phyloP scores from a whole-genome alignment of 106 monocot genomes.

The Vanilla planifolia region DNA sequence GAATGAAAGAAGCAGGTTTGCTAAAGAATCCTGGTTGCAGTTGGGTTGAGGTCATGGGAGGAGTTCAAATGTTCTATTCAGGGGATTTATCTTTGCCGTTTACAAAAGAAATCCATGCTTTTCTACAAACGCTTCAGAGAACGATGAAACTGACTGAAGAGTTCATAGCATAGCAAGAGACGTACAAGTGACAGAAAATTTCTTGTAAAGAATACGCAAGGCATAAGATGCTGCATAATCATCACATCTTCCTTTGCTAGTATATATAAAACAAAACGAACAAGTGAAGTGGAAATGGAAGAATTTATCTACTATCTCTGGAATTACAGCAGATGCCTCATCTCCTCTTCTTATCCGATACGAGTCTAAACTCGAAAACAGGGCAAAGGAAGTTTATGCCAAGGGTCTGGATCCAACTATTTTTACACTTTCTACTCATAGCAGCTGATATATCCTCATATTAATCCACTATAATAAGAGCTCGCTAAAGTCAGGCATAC shows the following conservation, averaged over 20 bases:
- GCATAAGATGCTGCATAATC: background rate
- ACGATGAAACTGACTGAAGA: constrained; percentile 24
- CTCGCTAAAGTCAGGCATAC: background rate
- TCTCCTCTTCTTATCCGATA: background rate
- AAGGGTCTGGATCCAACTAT: background rate
- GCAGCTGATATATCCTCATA: background rate
- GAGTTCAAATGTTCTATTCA: constrained; percentile 38
- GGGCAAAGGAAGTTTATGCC: background rate
- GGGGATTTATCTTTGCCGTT: constrained; percentile 26
- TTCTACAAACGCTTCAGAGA: constrained; percentile 18
- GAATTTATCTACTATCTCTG: too few species aligned
- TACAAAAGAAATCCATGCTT: constrained; percentile 13
- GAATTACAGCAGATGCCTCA: too few species aligned
- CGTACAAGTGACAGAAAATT: background rate
- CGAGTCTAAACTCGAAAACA: background rate
- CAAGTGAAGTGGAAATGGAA: too few species aligned
- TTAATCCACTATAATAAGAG: background rate
- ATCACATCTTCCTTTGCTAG: background rate
- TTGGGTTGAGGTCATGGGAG: constrained; percentile 39
- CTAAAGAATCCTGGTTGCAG: constrained; percentile 54
- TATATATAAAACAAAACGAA: too few species aligned
- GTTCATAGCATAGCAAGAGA: background rate
- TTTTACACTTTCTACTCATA: background rate
- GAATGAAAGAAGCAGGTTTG: constrained; percentile 32
- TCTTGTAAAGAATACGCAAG: too few species aligned